Conservation (phyloP, 371 early-diverging fungal species). For the Lichtheimia ramosa region DNA sequence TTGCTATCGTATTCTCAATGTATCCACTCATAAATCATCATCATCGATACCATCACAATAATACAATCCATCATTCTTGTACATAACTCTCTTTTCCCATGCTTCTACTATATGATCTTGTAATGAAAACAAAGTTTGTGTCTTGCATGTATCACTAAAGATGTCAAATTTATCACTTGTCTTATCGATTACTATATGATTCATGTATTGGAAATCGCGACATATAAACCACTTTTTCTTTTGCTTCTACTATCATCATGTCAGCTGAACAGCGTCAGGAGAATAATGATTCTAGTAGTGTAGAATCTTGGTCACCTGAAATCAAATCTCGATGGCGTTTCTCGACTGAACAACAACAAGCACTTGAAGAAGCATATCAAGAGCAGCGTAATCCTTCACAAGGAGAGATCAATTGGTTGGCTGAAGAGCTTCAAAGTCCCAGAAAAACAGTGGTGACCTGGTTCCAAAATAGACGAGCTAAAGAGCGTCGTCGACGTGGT, state of each 20-base stretch:
- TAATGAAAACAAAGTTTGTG: background rate
- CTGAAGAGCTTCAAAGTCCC: conserved; percentile 19
- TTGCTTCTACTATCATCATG: background rate
- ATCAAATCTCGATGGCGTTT: conserved; percentile 41
- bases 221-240: background rate
- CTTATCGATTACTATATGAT: too few species aligned
- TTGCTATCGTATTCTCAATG: conserved; percentile 21
- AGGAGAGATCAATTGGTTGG: conserved; percentile 22
- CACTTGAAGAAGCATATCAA: conserved; percentile 25
- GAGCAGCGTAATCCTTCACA: conserved; percentile 23
- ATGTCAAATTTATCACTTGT: background rate
- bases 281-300: conserved; percentile 5
- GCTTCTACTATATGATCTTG: background rate
- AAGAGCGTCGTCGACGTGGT: conserved; percentile 8
- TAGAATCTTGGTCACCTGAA: conserved; percentile 26
- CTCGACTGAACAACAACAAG: conserved; percentile 18
- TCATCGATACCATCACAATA: conserved; percentile 5
- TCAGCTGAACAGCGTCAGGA: background rate
- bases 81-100: background rate
- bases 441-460: conserved; percentile 40
- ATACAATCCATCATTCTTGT: background rate
- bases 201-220: too few species aligned
- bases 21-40: background rate
- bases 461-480: conserved; percentile 50
- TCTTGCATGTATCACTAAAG: background rate